These are phyloP conservation scores for Chytriomyces hyalinus DNA, from an alignment of 192 early-diverging fungal genomes.

Conservation along the genomic window DNA sequence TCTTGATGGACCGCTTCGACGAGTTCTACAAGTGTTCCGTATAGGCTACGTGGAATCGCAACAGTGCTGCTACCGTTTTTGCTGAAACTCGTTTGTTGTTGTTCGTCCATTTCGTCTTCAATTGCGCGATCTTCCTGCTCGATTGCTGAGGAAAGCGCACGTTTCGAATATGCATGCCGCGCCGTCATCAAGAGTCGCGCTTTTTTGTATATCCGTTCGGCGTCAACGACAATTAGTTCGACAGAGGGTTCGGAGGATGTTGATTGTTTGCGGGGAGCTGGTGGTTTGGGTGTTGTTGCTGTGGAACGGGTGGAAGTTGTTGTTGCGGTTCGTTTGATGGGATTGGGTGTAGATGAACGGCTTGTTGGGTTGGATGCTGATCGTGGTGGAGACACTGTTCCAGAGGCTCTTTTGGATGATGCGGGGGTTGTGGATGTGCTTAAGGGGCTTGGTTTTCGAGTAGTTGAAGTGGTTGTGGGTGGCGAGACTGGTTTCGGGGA, in stretches of 20 bases:
- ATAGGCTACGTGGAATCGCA: not conserved
- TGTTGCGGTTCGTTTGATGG: not conserved
- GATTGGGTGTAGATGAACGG: not conserved
- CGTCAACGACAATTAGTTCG: not conserved
- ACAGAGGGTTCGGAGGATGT: not conserved
- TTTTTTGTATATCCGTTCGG: constrained; percentile 22
- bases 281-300: too few species aligned
- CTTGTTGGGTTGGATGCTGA: not conserved
- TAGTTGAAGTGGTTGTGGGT: not conserved
- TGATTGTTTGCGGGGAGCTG: not conserved
- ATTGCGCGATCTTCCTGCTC: not conserved
- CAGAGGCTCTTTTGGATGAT: not conserved
- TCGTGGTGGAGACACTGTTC: not conserved
- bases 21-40: constrained; percentile 12
- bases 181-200: constrained; percentile 8
- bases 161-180: not conserved
- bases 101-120: not conserved
- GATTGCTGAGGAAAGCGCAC: not conserved
- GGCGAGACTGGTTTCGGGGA: not conserved
- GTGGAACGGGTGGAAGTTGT: not conserved
- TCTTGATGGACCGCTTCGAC: constrained; percentile 25
- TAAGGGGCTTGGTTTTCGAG: not conserved
- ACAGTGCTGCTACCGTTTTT: not conserved
- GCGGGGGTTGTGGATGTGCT: not conserved
- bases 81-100: too few species aligned